Conservation (phyloP, 169 alveolate genomes). For the Neospora caninum region DNA sequence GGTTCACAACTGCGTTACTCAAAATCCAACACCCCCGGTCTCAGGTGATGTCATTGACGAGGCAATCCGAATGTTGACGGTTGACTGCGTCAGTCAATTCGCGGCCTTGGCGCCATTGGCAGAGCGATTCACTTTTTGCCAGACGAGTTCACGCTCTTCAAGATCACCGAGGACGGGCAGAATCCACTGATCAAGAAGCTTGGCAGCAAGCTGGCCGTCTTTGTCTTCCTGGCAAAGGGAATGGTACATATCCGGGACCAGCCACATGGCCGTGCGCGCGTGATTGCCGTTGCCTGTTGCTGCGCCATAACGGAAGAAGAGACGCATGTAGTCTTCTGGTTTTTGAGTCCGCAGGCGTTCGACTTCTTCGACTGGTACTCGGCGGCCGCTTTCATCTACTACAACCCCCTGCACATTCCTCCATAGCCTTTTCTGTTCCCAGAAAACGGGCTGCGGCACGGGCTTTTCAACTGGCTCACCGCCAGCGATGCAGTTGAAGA, state of each 20-base stretch:
- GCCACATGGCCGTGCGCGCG: neutral
- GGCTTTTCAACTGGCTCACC: neutral
- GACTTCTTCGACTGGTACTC: conserved; percentile 2
- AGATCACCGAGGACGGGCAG: neutral
- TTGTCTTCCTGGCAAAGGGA: conserved; percentile 16
- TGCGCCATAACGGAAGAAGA: conserved; percentile 2
- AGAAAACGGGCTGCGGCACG: neutral
- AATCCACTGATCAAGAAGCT: neutral
- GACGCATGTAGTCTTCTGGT: neutral
- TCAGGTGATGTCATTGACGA: no score
- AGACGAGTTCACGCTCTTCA: neutral
- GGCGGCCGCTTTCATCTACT: neutral
- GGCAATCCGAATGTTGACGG: no score
- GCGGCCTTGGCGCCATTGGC: no score
- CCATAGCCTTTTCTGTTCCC: neutral
- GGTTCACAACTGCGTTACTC: no score
- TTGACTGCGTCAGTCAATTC: no score
- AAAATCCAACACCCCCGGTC: no score
- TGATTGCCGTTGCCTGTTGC: neutral
- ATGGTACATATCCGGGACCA: neutral
- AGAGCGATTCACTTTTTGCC: neutral
- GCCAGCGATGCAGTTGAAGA: neutral
- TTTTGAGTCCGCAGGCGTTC: neutral
- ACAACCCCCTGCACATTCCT: neutral
- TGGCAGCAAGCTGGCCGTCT: neutral